phyloP scores from a whole-genome alignment of 169 alveolate species.

The Perkinsus marinus region DNA sequence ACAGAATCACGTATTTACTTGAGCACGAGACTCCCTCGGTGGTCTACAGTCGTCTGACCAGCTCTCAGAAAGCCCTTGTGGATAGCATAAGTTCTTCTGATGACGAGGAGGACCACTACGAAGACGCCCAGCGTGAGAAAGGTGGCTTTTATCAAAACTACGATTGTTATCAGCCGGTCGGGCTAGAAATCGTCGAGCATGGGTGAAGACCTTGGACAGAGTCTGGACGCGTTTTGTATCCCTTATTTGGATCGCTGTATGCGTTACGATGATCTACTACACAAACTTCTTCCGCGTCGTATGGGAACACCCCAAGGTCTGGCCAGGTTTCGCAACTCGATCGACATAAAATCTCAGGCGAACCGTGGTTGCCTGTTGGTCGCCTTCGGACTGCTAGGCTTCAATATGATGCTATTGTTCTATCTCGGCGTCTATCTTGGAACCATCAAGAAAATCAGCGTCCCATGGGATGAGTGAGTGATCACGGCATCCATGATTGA shows the following conservation, averaged over 20 bases:
- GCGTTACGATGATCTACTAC: conserved; percentile 26
- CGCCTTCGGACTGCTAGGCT: not conserved
- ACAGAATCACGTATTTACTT: not conserved
- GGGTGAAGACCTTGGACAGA: conserved; percentile 33
- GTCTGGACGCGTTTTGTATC: conserved; percentile 21
- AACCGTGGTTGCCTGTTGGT: not conserved
- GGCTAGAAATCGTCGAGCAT: not conserved
- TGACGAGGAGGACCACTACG: not conserved
- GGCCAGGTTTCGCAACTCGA: too few relatives aligned
- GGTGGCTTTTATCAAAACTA: not conserved
- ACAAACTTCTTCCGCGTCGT: conserved; percentile 34
- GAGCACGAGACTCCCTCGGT: not conserved
- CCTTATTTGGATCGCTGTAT: conserved; percentile 19
- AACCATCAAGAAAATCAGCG: not conserved
- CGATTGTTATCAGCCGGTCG: not conserved
- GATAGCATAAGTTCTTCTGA: not conserved
- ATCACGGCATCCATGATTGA: too few relatives aligned
- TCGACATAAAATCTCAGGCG: not conserved
- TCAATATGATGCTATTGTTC: not conserved
- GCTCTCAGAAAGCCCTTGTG: not conserved
- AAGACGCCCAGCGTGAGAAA: not conserved
- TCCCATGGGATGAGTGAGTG: not conserved
- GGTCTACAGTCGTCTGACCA: not conserved
- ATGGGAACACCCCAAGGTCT: conserved; percentile 30
- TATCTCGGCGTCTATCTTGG: not conserved